phyloP scores from a whole-genome alignment of 2,329 filamentous ascomycete genomes.

The Curvularia hawaiiensis region DNA sequence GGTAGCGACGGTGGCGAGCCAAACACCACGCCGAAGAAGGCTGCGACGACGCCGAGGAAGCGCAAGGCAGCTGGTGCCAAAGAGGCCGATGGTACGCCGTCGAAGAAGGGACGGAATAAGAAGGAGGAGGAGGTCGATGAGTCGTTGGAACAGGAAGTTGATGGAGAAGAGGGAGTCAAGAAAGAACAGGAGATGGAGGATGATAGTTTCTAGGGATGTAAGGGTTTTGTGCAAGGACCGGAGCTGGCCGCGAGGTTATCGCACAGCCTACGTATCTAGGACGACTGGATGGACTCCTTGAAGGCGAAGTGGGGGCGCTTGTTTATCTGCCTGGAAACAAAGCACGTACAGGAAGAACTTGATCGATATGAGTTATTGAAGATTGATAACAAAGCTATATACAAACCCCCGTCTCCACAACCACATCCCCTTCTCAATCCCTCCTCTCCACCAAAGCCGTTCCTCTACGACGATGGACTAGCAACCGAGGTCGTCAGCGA shows the following conservation, averaged over 20 bases:
- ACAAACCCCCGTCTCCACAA: neutral
- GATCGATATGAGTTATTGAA: too few species aligned
- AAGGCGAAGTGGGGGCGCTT: too few species aligned
- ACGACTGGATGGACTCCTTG: neutral
- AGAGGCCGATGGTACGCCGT: slow-evolving; percentile 5
- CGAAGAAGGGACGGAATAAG: slow-evolving; percentile 14
- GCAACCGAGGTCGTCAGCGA: slow-evolving; percentile 43
- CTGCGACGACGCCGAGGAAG: slow-evolving; percentile 18
- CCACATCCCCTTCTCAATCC: neutral
- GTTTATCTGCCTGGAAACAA: too few species aligned
- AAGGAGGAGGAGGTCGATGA: neutral
- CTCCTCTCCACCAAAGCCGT: neutral
- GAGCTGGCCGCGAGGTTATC: neutral
- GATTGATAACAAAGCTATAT: slow-evolving; percentile 1
- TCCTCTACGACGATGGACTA: slow-evolving; percentile 23
- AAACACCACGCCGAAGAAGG: slow-evolving; percentile 15
- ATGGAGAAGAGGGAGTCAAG: slow-evolving; percentile 6
- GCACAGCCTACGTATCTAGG: neutral
- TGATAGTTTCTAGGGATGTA: neutral
- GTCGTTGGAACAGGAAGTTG: slow-evolving; percentile 1
- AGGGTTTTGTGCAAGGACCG: neutral
- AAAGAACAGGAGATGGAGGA: slow-evolving; percentile 4
- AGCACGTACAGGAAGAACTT: too few species aligned
- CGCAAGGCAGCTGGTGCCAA: slow-evolving; percentile 22
- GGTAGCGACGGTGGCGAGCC: neutral